These are phyloP conservation scores for Solanum aculeatissimum DNA, from an alignment of 305 asterid species.

Conservation along the genomic window DNA sequence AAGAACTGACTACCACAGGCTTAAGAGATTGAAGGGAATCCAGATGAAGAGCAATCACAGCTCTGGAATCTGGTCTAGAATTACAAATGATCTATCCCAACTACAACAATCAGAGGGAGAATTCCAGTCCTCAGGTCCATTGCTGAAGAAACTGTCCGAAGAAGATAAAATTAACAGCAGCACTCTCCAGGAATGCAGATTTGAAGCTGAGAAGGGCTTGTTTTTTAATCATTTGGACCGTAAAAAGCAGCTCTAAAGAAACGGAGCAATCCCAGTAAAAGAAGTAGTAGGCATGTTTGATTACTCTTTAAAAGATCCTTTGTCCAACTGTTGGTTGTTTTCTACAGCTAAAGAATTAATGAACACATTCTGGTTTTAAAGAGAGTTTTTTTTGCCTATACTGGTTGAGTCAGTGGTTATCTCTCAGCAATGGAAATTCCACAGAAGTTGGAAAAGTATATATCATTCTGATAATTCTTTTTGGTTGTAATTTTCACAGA, in stretches of 20 bases:
- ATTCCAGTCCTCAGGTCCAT: not conserved
- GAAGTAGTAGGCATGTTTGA: not conserved
- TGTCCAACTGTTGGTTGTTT: not conserved
- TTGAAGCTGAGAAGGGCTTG: constrained; percentile 2
- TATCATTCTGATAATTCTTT: not conserved
- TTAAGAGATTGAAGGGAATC: not conserved
- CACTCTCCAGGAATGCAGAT: not conserved
- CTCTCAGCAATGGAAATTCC: not conserved
- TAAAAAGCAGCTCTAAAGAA: not conserved
- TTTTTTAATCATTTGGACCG: not conserved
- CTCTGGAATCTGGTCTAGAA: not conserved
- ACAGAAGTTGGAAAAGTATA: not conserved
- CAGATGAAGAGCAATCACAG: not conserved
- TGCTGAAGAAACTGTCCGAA: not conserved
- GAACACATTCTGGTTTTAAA: not conserved
- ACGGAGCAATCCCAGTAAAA: not conserved
- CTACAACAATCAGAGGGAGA: not conserved
- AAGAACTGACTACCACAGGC: not conserved
- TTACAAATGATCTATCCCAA: constrained; percentile 2
- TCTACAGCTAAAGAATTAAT: not conserved
- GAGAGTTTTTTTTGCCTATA: not conserved
- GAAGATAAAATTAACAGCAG: not conserved
- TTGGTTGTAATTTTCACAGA: not conserved
- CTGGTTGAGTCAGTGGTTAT: not conserved
- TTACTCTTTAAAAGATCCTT: not conserved